phyloP scores from a whole-genome alignment of 164 flowering plant species.

The Vitis cinerea region DNA sequence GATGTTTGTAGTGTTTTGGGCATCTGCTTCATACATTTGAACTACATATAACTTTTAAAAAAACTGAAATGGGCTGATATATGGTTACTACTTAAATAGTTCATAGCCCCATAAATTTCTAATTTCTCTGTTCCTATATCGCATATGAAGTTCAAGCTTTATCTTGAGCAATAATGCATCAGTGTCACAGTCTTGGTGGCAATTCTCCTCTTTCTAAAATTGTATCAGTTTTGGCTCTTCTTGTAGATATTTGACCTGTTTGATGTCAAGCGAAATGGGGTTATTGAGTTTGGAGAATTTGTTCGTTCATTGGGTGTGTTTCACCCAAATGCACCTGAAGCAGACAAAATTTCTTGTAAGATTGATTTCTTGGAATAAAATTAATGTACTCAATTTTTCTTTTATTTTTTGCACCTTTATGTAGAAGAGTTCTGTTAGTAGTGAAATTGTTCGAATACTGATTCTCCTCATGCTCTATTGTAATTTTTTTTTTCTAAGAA shows the following conservation, averaged over 20 bases:
- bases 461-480: background rate
- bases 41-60: too few relatives aligned
- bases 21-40: background rate
- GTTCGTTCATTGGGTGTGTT: constrained; percentile 75
- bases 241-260: constrained; percentile 76
- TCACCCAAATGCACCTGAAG: constrained; percentile 69
- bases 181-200: background rate
- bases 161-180: too few relatives aligned
- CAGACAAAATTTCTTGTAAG: constrained; percentile 70
- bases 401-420: background rate
- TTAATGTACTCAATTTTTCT: background rate
- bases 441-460: background rate
- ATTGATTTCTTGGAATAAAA: background rate
- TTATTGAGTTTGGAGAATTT: constrained; percentile 89
- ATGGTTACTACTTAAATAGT: too few relatives aligned
- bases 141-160: too few relatives aligned
- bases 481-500: background rate
- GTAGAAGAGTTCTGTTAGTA: background rate
- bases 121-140: too few relatives aligned
- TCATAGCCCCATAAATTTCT: too few relatives aligned
- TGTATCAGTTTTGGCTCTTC: background rate
- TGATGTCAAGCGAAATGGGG: constrained; percentile 82
- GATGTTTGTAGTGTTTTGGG: too few relatives aligned
- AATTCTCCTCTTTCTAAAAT: background rate
- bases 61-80: too few relatives aligned